Evolutionary conservation across 257 asterid genomes (phyloP).

Genomic region (Leptodermis oblonga): DNA sequence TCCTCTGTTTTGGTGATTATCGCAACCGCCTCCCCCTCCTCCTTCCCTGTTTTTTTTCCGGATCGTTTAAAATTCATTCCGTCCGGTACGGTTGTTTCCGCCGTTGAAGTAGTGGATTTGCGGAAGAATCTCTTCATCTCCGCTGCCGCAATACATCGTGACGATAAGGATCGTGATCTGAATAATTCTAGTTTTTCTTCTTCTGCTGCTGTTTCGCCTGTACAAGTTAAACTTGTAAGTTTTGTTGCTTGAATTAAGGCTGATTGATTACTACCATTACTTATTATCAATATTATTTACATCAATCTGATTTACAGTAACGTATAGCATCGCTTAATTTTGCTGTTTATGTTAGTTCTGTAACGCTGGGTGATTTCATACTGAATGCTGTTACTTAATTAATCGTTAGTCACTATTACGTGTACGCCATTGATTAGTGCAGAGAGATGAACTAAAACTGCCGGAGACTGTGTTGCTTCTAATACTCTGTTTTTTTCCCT

Average conservation of each 20-base stretch:
- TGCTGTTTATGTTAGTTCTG: background rate
- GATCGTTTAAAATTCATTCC: background rate
- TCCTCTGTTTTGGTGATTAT: constrained; percentile 3
- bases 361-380: background rate
- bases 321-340: background rate
- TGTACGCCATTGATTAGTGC: background rate
- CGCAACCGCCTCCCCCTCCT: background rate
- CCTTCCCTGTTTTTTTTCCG: background rate
- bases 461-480: background rate
- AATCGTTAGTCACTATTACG: background rate
- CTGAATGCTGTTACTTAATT: background rate
- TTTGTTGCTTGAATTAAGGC: background rate
- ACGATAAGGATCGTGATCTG: background rate
- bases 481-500: background rate
- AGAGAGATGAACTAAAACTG: too few species aligned
- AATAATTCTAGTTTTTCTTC: background rate
- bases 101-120: background rate
- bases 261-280: too few species aligned
- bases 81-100: background rate
- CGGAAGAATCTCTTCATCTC: background rate
- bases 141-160: background rate
- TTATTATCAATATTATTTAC: too few species aligned
- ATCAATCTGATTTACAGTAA: too few species aligned
- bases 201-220: background rate
- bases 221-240: background rate